Base-by-base conservation (phyloP, 2,329 filamentous ascomycete species). In the Rutstroemia sp. region DNA sequence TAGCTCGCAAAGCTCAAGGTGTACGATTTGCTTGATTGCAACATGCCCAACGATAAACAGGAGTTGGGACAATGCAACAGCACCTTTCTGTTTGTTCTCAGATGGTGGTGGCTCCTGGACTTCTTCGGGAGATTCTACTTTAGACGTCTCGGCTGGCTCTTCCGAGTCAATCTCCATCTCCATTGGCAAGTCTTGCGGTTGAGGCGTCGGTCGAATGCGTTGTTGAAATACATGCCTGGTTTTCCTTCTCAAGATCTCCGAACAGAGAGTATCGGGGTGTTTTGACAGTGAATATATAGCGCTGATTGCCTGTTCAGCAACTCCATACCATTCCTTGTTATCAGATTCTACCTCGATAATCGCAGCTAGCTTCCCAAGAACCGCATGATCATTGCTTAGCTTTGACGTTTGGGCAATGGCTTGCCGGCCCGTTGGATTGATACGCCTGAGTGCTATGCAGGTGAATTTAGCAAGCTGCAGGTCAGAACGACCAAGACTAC, bases 11-110 rank as follows among this genome's bases (percentile, higher is more conserved):
- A 97, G 79, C 67, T 99, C 94, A 10, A 99, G 81, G 70, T 99
- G 94, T 0, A 99, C 95, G 65, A 99, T 99, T 70, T 99, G 95
- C 74, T 99, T 99, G 69, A 99, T 94, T 14, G 94, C 94, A 49
- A 97, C 88, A 68, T 99, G 94, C 0, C 94, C 94, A 30, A 97
- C 92, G 38, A 96, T 87, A 69, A 97, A 97, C 0, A 99, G 78
- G 2, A 99, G 79, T 67, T 97, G 94, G 0, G 94, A 96, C 2
- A 99, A 77, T 0, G 83, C 85, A 48, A 91, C 79, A 1, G 90
- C 85, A 4, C 85, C 82, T 63, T 86, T 89, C 30, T 86, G 82
- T 66, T 79, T 83, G 27, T 68, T 70, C 39, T 69, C 63, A 10
- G 65, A 49, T 30, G 61, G 58, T 2, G 52, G 50, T 30, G 54